Conservation (phyloP, 208 protist species). For the Crithidia thermophila region DNA sequence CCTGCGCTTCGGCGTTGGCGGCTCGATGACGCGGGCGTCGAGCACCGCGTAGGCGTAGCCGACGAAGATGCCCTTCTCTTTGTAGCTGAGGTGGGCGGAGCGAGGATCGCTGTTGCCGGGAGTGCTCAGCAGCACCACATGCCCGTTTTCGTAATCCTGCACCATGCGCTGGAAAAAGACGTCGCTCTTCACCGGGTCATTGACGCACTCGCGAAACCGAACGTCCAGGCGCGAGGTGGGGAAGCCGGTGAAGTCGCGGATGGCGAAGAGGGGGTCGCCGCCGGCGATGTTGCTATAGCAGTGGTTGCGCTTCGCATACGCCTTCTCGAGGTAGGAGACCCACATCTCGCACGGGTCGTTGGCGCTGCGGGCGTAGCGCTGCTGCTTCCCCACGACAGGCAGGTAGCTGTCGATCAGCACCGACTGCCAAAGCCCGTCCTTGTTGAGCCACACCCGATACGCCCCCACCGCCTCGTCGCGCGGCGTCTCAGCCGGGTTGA, state of each 20-base stretch:
- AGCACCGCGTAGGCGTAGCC: slow-evolving; percentile 60
- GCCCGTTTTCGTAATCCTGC: slow-evolving; percentile 34
- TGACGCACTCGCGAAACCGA: slow-evolving; percentile 30
- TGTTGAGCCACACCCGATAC: slow-evolving; percentile 69
- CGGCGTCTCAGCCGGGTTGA: slow-evolving; percentile 4
- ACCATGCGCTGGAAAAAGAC: slow-evolving; percentile 54
- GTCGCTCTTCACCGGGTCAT: slow-evolving; percentile 29
- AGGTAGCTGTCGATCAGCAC: slow-evolving; percentile 74
- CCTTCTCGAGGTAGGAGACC: slow-evolving; percentile 83
- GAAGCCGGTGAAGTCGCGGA: slow-evolving; percentile 67
- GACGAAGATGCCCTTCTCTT: slow-evolving; percentile 48
- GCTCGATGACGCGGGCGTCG: slow-evolving; percentile 21
- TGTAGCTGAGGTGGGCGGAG: slow-evolving; percentile 27
- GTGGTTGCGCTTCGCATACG: slow-evolving; percentile 79
- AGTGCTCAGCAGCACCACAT: slow-evolving; percentile 58
- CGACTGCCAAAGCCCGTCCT: slow-evolving; percentile 72
- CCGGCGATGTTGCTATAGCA: slow-evolving; percentile 70
- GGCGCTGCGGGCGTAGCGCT: slow-evolving; percentile 49
- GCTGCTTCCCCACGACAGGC: slow-evolving; percentile 52
- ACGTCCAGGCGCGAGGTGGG: slow-evolving; percentile 52
- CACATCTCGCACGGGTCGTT: slow-evolving; percentile 80
- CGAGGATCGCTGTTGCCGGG: slow-evolving; percentile 36
- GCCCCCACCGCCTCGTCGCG: slow-evolving; percentile 52
- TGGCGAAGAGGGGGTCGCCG: slow-evolving; percentile 69
- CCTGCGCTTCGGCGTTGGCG: slow-evolving; percentile 15